These are phyloP conservation scores for Rhizopus sp. DNA, from an alignment of 371 early-diverging fungal species.

Conservation along the genomic window DNA sequence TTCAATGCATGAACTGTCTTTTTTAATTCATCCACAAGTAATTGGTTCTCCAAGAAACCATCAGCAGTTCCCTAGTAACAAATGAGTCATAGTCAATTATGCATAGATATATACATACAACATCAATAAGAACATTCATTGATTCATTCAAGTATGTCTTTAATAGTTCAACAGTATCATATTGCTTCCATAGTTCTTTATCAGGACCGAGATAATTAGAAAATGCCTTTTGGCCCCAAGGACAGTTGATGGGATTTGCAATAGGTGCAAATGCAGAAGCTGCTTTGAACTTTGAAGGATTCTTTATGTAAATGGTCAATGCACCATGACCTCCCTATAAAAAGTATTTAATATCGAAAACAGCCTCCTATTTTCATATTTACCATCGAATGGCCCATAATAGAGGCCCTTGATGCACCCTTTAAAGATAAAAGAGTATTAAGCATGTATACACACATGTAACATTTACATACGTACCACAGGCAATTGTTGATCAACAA, in stretches of 20 bases:
- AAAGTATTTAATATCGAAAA: background rate
- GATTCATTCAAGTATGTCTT: conserved; percentile 32
- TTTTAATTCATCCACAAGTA: conserved; percentile 62
- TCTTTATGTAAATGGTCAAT: conserved; percentile 69
- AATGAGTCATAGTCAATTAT: background rate
- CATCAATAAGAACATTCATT: conserved; percentile 46
- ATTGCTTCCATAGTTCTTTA: conserved; percentile 62
- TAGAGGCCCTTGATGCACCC: conserved; percentile 64
- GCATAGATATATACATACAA: conserved; percentile 25
- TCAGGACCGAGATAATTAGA: conserved; percentile 71
- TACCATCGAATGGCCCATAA: conserved; percentile 86
- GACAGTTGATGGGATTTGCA: conserved; percentile 67
- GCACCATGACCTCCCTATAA: conserved; percentile 91
- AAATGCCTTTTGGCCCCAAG: conserved; percentile 84
- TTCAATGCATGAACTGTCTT: conserved; percentile 44
- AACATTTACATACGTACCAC: conserved; percentile 49
- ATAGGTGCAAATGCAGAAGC: conserved; percentile 90
- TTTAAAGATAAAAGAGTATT: conserved; percentile 19
- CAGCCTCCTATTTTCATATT: background rate
- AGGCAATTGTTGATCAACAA: conserved; percentile 58
- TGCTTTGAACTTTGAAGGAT: conserved; percentile 66
- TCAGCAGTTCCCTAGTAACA: conserved; percentile 67
- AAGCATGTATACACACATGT: background rate
- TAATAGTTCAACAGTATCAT: conserved; percentile 76
- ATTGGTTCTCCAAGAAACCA: conserved; percentile 66